Evolutionary conservation across 2,329 filamentous ascomycete species (phyloP), one percentile per base, ranked within the genome.

Genomic region (Stagonosporopsis vannaccii): DNA sequence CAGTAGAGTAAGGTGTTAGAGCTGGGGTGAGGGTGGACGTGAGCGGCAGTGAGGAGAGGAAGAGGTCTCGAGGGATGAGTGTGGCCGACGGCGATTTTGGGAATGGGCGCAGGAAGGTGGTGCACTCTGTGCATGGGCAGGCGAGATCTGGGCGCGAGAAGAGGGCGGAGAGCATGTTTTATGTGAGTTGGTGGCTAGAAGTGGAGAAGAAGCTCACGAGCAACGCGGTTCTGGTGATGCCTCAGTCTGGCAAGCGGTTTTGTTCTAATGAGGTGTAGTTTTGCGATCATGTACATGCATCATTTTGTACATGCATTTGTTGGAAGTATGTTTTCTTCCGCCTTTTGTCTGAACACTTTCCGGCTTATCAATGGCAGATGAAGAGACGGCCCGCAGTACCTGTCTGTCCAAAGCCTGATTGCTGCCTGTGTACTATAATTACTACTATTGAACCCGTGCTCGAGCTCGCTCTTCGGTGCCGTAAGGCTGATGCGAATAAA

Each of bases 81-180:
- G 41, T 30, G 25, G 37, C 3, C 4, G 47, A 8, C n/a, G 19
- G 19, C 8, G n/a, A 13, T 26, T 42, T 48, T 11, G 57, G 51
- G n/a, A 39, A 51, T 13, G 62, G 54, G n/a, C 28, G 51, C 7
- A 66, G 42, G 39, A 65, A 65, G 6, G 47, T 26, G 3, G 30
- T 50, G 51, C 60, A 66, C 35, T 63, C 48, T 17, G 28, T 35
- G 50, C 61, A 66, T 22, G 56, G 9, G 43, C 63, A 66, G 2
- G 52, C 54, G 12, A 66, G 60, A 26, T 59, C 63, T 3, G 59
- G 44, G 7, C 22, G n/a, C n/a, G 58, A 33, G 19, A 56, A 19
- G 0, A 41, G 41, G 9, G 28, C 19, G 22, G 33, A 23, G 28
- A 45, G 22, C 49, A 61, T 63, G 13, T 28, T 42, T 17, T 22